These are phyloP conservation scores for Lolium rigidum DNA, from an alignment of 176 grass and related monocot species.

Conservation along the genomic window DNA sequence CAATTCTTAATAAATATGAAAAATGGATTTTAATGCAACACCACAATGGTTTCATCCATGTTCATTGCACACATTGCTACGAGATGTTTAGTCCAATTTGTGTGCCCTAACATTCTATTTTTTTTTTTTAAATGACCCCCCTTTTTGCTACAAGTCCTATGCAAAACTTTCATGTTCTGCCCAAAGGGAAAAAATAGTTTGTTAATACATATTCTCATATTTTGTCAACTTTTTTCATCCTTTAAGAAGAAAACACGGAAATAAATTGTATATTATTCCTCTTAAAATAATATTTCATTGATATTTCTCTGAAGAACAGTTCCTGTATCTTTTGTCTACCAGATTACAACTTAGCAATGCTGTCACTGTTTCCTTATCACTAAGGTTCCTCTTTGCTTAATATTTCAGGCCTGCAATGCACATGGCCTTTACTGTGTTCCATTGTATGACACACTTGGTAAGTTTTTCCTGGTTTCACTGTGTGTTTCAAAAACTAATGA, in stretches of 20 bases:
- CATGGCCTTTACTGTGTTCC: constrained; percentile 95
- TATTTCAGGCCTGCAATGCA: constrained; percentile 84
- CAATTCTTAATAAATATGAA: constrained; percentile 2
- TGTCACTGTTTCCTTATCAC: neutral
- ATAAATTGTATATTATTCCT: neutral
- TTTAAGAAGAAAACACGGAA: neutral
- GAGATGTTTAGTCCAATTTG: constrained; percentile 19
- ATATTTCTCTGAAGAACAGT: neutral
- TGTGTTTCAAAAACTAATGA: neutral
- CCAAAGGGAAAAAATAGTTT: neutral
- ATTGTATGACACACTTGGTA: constrained; percentile 97
- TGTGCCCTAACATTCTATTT: neutral
- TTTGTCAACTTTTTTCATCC: neutral
- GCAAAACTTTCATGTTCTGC: neutral
- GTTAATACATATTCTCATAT: neutral
- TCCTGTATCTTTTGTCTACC: constrained; percentile 9
- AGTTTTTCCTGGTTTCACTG: constrained; percentile 35
- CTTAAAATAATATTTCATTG: neutral
- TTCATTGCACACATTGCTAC: neutral
- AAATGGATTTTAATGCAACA: neutral
- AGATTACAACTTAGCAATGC: neutral
- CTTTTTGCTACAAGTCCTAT: neutral
- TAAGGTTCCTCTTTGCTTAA: constrained; percentile 31
- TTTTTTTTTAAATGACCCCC: neutral
- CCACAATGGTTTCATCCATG: neutral